These are phyloP conservation scores for Xerocomellus chrysenteron DNA, from an alignment of 768 basidiomycete species.

Conservation along the genomic window DNA sequence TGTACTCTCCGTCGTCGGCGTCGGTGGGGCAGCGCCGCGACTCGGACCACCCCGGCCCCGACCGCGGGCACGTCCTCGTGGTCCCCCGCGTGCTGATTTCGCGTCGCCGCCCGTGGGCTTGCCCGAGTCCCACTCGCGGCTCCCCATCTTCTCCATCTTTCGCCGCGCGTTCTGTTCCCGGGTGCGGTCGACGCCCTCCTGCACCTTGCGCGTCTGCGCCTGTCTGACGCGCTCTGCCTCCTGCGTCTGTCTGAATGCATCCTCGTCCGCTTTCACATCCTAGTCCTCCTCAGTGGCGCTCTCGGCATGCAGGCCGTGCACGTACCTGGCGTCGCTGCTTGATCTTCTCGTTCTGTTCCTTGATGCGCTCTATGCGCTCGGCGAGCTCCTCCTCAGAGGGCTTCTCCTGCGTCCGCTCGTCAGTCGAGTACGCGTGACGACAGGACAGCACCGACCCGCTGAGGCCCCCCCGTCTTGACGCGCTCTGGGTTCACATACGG, in stretches of 20 bases:
- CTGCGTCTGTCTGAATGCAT: conserved; percentile 71
- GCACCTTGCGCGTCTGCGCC: conserved; percentile 60
- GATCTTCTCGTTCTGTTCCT: conserved; percentile 74
- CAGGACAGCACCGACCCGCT: conserved; percentile 47
- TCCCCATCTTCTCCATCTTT: conserved; percentile 78
- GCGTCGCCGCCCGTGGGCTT: conserved; percentile 41
- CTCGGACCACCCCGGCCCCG: conserved; percentile 20
- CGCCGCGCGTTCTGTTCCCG: conserved; percentile 77
- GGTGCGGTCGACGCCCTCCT: conserved; percentile 65
- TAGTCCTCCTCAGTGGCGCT: conserved; percentile 25
- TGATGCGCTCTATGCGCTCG: conserved; percentile 67
- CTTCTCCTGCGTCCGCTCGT: conserved; percentile 54
- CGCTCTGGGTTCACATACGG: conserved; percentile 83
- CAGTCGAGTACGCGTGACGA: conserved; percentile 6
- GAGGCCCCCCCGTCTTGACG: conserved; percentile 77
- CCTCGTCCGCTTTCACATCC: conserved; percentile 83
- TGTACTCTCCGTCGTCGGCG: background rate
- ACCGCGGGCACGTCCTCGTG: conserved; percentile 35
- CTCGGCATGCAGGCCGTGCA: conserved; percentile 1
- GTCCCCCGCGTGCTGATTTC: conserved; percentile 32
- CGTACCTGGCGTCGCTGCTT: conserved; percentile 64
- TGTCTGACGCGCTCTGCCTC: conserved; percentile 59
- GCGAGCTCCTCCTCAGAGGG: conserved; percentile 63
- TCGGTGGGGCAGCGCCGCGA: background rate
- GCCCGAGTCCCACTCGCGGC: conserved; percentile 83